Evolutionary conservation across 768 basidiomycete species (phyloP), one percentile per base, ranked within the genome.

Genomic region (Russula emetica): DNA sequence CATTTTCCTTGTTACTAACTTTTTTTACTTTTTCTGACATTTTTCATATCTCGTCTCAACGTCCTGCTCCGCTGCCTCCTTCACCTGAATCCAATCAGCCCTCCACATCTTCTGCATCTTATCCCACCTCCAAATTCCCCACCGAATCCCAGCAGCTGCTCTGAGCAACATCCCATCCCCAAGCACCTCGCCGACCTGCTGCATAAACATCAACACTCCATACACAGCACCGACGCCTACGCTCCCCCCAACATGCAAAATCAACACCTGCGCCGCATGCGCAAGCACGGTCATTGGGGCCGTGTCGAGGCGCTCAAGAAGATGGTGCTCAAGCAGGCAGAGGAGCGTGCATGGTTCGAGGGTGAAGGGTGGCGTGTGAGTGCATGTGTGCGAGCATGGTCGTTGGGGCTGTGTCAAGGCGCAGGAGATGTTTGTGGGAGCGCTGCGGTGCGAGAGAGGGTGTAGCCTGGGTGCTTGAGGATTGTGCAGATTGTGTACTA

Each of bases 51-150:
- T n/a, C n/a, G n/a, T n/a, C 71, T 72, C 62, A 22, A 73, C 58
- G 38, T 75, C 74, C 38, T 73, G 58, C 62, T 71, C 71, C 5
- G n/a, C n/a, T n/a, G n/a, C n/a, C n/a, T n/a, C n/a, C n/a, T n/a
- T n/a, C n/a, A n/a, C n/a, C n/a, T n/a, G 60, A 20, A 42, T 32
- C 72, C 72, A 75, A 42, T 71, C 72, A 10, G 62, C 61, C 68
- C 69, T 71, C 70, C 71, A 75, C 34, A 51, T 59, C 52, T 49
- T 64, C 61, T 69, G 68, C 44, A 69, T 70, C 44, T 63, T 68
- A 10, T 74, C 71, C 73, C 72, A 75, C 55, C 63, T 61, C 32
- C 69, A 67, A 20, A 72, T 59, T 18, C 68, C 69, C 65, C 69
- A 70, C 38, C 74, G 64, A 45, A 71, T 28, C 3, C 63, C 68